phyloP scores from a whole-genome alignment of 805 yeast genomes.

The Barnettozyma pratensis region DNA sequence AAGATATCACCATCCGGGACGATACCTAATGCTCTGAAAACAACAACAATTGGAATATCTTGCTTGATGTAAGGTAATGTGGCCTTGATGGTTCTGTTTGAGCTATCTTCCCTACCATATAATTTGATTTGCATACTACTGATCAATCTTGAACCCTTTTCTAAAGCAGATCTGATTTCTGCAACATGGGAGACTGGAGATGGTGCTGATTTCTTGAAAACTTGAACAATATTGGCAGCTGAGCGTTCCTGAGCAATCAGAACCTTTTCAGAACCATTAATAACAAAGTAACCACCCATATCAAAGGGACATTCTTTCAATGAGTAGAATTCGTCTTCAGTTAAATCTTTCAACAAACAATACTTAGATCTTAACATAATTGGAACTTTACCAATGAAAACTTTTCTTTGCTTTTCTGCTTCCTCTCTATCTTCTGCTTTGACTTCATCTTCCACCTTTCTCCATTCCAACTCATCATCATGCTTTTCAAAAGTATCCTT shows the following conservation, averaged over 20 bases:
- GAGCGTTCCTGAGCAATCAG: conserved; percentile 97
- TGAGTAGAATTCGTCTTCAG: conserved; percentile 90
- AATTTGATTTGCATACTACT: conserved; percentile 92
- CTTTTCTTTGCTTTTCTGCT: conserved; percentile 72
- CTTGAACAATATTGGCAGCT: conserved; percentile 98
- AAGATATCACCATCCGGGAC: conserved; percentile 99
- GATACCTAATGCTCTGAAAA: conserved; percentile 95
- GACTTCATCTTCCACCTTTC: conserved; percentile 47
- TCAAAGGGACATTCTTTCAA: conserved; percentile 98
- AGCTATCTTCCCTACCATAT: conserved; percentile 73
- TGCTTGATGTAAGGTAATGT: conserved; percentile 94
- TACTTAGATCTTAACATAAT: conserved; percentile 96
- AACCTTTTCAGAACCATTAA: conserved; percentile 97
- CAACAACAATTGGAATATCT: conserved; percentile 95
- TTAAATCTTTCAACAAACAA: conserved; percentile 84
- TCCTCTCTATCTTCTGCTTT: conserved; percentile 49
- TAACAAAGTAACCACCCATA: conserved; percentile 99
- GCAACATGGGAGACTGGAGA: conserved; percentile 95
- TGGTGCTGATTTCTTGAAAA: conserved; percentile 95
- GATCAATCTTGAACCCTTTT: conserved; percentile 93
- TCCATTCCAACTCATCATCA: conserved; percentile 70
- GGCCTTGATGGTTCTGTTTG: conserved; percentile 88
- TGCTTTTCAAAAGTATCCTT: conserved; percentile 81
- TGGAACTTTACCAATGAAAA: conserved; percentile 94
- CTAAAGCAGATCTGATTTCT: conserved; percentile 93